Percentiles rank a stretch among this genome's conserved stretches.
phyloP scores from a whole-genome alignment of 2,329 filamentous ascomycete genomes.

The Curvularia verruculosa region DNA sequence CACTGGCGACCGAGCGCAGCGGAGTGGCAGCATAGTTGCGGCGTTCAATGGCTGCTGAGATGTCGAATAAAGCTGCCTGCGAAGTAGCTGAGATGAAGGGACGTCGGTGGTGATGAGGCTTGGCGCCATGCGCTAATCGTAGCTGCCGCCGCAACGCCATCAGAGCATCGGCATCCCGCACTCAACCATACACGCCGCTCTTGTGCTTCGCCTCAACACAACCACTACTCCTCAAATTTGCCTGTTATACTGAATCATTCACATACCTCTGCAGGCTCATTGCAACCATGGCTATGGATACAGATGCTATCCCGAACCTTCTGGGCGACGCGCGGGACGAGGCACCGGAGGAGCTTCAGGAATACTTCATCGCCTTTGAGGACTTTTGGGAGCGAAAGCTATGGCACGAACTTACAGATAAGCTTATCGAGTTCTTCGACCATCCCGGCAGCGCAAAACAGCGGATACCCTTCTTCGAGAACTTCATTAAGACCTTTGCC shows the following conservation, averaged over 20 bases:
- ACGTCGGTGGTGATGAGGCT: slow-evolving; percentile 28
- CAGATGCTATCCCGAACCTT: slow-evolving; percentile 89
- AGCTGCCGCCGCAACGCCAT: slow-evolving; percentile 33
- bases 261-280: background rate
- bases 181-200: slow-evolving; percentile 17
- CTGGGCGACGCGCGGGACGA: slow-evolving; percentile 87
- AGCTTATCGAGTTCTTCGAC: slow-evolving; percentile 86
- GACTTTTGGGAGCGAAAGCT: slow-evolving; percentile 98
- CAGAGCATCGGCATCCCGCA: slow-evolving; percentile 30
- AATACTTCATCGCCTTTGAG: slow-evolving; percentile 88
- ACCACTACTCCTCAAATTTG: slow-evolving; percentile 4
- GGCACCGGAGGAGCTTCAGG: slow-evolving; percentile 85
- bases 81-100: slow-evolving; percentile 30
- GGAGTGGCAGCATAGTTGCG: slow-evolving; percentile 49
- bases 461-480: slow-evolving; percentile 88
- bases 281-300: slow-evolving; percentile 68
- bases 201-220: slow-evolving; percentile 11
- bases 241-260: background rate
- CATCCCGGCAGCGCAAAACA: slow-evolving; percentile 79
- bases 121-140: slow-evolving; percentile 29
- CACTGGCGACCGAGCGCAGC: slow-evolving; percentile 49
- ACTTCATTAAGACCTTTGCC: slow-evolving; percentile 93
- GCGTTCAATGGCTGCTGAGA: slow-evolving; percentile 47
- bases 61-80: slow-evolving; percentile 34
- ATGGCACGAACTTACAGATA: slow-evolving; percentile 97